Evolutionary conservation across 2,329 filamentous ascomycete species (phyloP), one percentile per base, ranked within the genome.

Genomic region (Chrysosphaeria jannelii): DNA sequence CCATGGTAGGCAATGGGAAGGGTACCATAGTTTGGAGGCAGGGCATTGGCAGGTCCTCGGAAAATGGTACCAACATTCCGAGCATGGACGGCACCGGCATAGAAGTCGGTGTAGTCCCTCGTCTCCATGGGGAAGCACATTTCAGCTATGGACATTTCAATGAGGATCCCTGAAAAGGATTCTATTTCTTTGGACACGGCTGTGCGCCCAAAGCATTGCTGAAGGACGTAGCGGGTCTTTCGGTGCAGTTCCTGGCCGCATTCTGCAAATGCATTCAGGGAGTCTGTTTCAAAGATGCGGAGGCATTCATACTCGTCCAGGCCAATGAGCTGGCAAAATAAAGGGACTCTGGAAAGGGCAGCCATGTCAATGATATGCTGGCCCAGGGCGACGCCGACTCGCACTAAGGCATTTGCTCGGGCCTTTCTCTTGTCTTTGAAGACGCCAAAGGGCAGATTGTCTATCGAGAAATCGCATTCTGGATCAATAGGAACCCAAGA

Each of bases 1-100:
- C 72, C 70, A 38, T 85, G 72, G 36, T 88, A 88, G 7, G 64
- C 74, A 4, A 85, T 69, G 0, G 75, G 75, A 2, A 88, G 48
- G 34, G 78, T 67, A 28, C 57, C 70, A 41, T 85, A 88, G 39
- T 81, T 85, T 14, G 69, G 66, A 39, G 78, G 68, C 13, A 85
- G 48, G 1, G 71, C 71, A 34, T 72, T 68, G 20, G 58, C 51
- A 0, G 64, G 54, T 0, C 69, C 71, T 20, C 74, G 59, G 8
- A 29, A 25, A 10, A 29, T 17, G 2, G 14, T 13, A 6, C 25
- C 25, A 9, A 23, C 20, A 9, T 23, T 25, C 19, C 10, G 14
- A 0, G 25, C 27, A 14, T 29, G 25, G 19, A 25, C 18, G 8
- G 22, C 18, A 9, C 27, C 27, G 6, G 23, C 27, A 8, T 23